A percentile compares a stretch with the other conserved stretches of the same genome.
phyloP scores from a whole-genome alignment of 2,329 filamentous ascomycete species.

The Sporothrix curviconia region DNA sequence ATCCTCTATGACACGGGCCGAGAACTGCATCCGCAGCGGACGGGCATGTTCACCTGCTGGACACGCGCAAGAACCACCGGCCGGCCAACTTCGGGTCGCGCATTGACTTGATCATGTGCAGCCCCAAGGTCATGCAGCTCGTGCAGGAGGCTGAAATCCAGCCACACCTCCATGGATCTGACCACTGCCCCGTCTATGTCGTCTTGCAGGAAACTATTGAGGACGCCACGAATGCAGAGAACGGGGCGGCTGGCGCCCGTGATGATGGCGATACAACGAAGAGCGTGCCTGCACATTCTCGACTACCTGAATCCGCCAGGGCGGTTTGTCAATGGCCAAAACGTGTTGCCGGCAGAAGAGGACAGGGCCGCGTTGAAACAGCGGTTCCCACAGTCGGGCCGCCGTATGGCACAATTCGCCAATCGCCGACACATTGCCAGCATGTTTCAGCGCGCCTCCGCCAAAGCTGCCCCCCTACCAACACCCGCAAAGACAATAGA shows the following conservation, averaged over 20 bases:
- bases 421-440: conserved; percentile 79
- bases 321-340: conserved; percentile 58
- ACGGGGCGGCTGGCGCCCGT: conserved; percentile 14
- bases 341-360: neutral
- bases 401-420: conserved; percentile 80
- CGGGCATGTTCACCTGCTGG: conserved; percentile 96
- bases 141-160: conserved; percentile 71
- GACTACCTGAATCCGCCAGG: conserved; percentile 75
- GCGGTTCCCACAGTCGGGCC: conserved; percentile 67
- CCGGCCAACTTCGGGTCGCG: conserved; percentile 87
- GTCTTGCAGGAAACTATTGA: conserved; percentile 58
- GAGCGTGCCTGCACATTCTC: conserved; percentile 42
- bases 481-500: no score
- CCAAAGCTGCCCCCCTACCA: no score
- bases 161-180: conserved; percentile 86
- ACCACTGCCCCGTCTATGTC: conserved; percentile 91
- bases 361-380: conserved; percentile 22
- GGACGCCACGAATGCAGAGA: conserved; percentile 28
- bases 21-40: conserved; percentile 68
- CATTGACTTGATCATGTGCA: conserved; percentile 91
- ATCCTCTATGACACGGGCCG: conserved; percentile 80
- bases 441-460: conserved; percentile 59
- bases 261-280: conserved; percentile 29
- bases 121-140: conserved; percentile 66
- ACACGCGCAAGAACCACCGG: conserved; percentile 89